Conservation (phyloP, 352 stramenopile species). For the Achlya hypogyna region DNA sequence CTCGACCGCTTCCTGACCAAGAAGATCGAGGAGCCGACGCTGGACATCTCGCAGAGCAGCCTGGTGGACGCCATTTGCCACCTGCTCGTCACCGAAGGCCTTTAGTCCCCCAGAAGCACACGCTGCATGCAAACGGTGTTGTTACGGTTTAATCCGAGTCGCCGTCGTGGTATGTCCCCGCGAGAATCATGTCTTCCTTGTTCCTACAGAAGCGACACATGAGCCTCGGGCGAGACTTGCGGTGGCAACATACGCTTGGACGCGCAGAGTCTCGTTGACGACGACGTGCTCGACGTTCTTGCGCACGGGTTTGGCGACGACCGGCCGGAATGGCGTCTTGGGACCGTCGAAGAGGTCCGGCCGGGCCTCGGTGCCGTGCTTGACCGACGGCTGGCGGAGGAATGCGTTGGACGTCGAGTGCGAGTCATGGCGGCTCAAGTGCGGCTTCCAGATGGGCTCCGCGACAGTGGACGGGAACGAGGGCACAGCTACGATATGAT, state of each 20-base stretch:
- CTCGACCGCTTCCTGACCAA: conserved; percentile 89
- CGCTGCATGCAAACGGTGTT: neutral
- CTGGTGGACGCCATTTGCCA: conserved; percentile 20
- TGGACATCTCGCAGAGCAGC: conserved; percentile 79
- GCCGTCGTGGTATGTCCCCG: conserved; percentile 50
- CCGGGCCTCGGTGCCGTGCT: neutral
- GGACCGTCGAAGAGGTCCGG: conserved; percentile 1
- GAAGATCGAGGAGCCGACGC: conserved; percentile 90
- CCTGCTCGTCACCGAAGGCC: conserved; percentile 18
- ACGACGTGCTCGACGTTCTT: neutral
- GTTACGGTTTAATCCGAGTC: conserved; percentile 46
- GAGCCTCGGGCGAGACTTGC: conserved; percentile 25
- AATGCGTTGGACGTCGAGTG: conserved; percentile 46
- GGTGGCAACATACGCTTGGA: conserved; percentile 34
- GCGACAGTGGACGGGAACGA: conserved; percentile 7
- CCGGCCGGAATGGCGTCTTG: conserved; percentile 2
- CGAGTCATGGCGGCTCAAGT: conserved; percentile 29
- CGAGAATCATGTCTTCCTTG: conserved; percentile 60
- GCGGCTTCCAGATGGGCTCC: conserved; percentile 28
- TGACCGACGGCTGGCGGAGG: neutral
- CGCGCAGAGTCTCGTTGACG: conserved; percentile 28
- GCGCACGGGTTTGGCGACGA: conserved; percentile 12
- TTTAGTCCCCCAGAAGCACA: conserved; percentile 6
- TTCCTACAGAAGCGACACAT: conserved; percentile 32
- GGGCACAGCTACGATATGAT: neutral